Base-by-base conservation (phyloP, 768 basidiomycete species). In the Cystobasidium tubakii region DNA sequence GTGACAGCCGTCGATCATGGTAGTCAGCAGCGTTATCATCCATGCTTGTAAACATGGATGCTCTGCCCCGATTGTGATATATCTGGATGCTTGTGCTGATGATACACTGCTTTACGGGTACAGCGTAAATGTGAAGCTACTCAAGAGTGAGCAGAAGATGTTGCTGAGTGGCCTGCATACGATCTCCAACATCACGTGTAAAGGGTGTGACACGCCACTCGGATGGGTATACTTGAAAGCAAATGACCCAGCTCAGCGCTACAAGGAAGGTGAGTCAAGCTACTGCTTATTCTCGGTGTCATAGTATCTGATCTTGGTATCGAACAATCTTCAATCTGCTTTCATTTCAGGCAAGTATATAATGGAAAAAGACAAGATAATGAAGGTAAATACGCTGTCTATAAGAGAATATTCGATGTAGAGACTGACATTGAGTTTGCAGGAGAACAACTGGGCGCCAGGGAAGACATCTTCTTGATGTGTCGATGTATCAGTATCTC, bases 131-230 rank as follows among this genome's bases (percentile, higher is more conserved):
- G 69, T 71, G 46, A 33, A 60, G 25, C 55, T 71, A 15, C 46
- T 31, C 21, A 71, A 71, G 69, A 27, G 25, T 21, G 54, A 71
- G 55, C 69, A 71, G 54, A 71, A 71, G 69, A 71, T 71, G 69
- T 34, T 71, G 21, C 55, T 71, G 2, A 71, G 50, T 34, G 69
- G 69, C 29, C 7, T 71, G 69, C 69, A 71, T 55, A 71, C 69
- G 25, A 71, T 71, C 55, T 71, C 69, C 9, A 71, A 71, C 27
- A 46, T 71, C 36, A 60, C 69, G 29, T 71, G 69, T 60, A 33
- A 36, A 39, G 69, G 69, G 13, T 71, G 69, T 31, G 54, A 71
- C 17, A 60, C 54, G 54, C 55, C 69, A 29, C 69, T 71, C 10
- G 69, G 69, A 10, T 71, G 69, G 69, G 69, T 71, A 3, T 71